Evolutionary conservation across 169 alveolate genomes (phyloP), one percentile per base, ranked within the genome.

Genomic region (Toxoplasma gondii): DNA sequence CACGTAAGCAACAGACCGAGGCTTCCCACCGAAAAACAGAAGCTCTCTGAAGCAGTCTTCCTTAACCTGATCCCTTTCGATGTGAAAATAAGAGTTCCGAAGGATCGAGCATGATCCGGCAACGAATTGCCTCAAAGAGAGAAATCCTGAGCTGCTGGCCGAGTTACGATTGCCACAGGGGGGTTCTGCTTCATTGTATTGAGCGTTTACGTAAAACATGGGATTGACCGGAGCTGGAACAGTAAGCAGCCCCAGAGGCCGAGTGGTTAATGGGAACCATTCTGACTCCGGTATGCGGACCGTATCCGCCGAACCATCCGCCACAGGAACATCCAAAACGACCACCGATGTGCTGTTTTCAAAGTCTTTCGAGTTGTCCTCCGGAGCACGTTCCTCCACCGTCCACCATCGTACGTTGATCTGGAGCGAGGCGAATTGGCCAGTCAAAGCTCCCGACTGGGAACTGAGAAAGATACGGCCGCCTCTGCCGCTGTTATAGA

Each of bases 211-310:
- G 91, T 92, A 92, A 43, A 54, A 92, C 17, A 80, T 54, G 53
- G 94, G 94, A 49, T 92, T 92, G 29, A 34, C 34, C 19, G 94
- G 94, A 5, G 94, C 41, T 1, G 94, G 91, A 12, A 92, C 84
- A 1, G 53, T 39, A 7, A 92, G 94, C 81, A 92, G 64, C 67
- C 94, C 94, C 19, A 92, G 64, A 5, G 94, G 94, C 49, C 94
- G 53, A 49, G 39, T 44, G 5, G 69, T 70, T 17, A 92, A 58
- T 9, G 94, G 94, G 58, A 29, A 34, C 94, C 88, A 44, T 45
- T 92, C 91, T 64, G 70, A 36, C 17, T 27, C 39, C 24, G 94
- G 86, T 69, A 90, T 9, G 17, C 54, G 29, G 19, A 70, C 78
- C 45, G 80, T n/a, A 1, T 74, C 87, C 38, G 78, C 82, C 0